Percentiles rank a stretch among this genome's conserved stretches.
phyloP scores from a whole-genome alignment of 768 basidiomycete species.

The Auriculariales sp. region DNA sequence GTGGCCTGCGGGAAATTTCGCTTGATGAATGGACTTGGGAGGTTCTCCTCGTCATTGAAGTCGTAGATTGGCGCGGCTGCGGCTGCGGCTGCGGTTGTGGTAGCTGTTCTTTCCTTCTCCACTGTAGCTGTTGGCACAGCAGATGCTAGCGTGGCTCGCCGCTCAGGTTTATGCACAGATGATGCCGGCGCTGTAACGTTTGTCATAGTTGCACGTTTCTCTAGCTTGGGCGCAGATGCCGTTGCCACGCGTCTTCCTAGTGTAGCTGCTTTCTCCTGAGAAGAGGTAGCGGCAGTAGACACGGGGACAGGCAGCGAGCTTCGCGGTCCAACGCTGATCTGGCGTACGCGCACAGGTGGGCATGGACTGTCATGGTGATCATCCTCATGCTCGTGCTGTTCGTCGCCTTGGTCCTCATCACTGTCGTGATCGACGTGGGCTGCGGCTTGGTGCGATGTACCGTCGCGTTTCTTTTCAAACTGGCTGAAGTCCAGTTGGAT shows the following conservation, averaged over 20 bases:
- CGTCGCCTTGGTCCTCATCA: conserved; percentile 14
- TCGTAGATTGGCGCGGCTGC: conserved; percentile 40
- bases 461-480: conserved; percentile 49
- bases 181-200: background rate
- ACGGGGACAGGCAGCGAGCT: background rate
- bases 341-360: background rate
- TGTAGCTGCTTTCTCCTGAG: no score
- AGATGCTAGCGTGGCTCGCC: background rate
- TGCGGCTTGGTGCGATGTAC: conserved; percentile 23
- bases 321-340: background rate
- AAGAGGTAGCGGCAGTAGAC: background rate
- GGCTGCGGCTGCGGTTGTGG: no score
- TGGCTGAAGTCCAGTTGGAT: conserved; percentile 63
- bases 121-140: background rate
- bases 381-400: conserved; percentile 17
- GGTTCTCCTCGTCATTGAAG: conserved; percentile 64
- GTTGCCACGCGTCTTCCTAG: no score
- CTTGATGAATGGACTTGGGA: conserved; percentile 74
- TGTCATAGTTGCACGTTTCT: background rate
- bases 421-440: conserved; percentile 15
- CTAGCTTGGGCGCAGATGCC: no score
- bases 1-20: no score
- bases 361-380: no score
- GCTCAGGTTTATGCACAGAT: background rate
- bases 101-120: conserved; percentile 2